Evolutionary conservation across 768 basidiomycete species (phyloP).

Genomic region (Mycena vulgaris): DNA sequence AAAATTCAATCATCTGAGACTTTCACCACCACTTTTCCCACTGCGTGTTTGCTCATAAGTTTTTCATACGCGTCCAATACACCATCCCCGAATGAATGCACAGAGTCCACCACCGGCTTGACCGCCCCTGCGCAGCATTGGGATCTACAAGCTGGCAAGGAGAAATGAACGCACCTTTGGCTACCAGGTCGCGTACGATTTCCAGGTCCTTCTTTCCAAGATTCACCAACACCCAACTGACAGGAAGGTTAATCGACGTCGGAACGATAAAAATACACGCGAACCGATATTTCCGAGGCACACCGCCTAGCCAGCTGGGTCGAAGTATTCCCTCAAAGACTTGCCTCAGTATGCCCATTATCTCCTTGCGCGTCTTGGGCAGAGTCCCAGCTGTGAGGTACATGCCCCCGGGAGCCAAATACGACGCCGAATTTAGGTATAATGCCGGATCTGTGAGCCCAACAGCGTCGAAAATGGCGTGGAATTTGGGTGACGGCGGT

Average conservation of each 20-base stretch:
- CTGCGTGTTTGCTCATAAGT: slow-evolving; percentile 61
- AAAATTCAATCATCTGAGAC: slow-evolving; percentile 43
- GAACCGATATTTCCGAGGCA: slow-evolving; percentile 62
- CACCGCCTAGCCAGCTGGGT: slow-evolving; percentile 71
- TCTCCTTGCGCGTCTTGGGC: slow-evolving; percentile 52
- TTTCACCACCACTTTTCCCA: slow-evolving; percentile 70
- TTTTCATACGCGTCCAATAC: slow-evolving; percentile 66
- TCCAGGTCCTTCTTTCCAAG: slow-evolving; percentile 20
- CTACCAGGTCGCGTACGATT: slow-evolving; percentile 1
- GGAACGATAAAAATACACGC: slow-evolving; percentile 31
- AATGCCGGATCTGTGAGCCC: slow-evolving; percentile 65
- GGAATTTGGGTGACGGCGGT: slow-evolving; percentile 66
- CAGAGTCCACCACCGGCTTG: slow-evolving; percentile 63
- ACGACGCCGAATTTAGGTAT: slow-evolving; percentile 65
- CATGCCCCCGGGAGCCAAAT: slow-evolving; percentile 66
- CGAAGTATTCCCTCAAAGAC: slow-evolving; percentile 50
- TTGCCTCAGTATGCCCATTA: slow-evolving; percentile 51
- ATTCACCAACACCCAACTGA: neutral
- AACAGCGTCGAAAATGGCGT: slow-evolving; percentile 73
- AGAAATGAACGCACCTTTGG: slow-evolving; percentile 9
- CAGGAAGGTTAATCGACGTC: neutral
- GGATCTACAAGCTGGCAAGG: neutral
- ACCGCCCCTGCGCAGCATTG: slow-evolving; percentile 54
- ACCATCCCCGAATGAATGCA: slow-evolving; percentile 59
- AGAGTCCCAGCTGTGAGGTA: slow-evolving; percentile 70